A percentile compares a stretch with the other conserved stretches of the same genome.
phyloP scores from a whole-genome alignment of 176 grass and related monocot genomes.

The Paspalum vaginatum region DNA sequence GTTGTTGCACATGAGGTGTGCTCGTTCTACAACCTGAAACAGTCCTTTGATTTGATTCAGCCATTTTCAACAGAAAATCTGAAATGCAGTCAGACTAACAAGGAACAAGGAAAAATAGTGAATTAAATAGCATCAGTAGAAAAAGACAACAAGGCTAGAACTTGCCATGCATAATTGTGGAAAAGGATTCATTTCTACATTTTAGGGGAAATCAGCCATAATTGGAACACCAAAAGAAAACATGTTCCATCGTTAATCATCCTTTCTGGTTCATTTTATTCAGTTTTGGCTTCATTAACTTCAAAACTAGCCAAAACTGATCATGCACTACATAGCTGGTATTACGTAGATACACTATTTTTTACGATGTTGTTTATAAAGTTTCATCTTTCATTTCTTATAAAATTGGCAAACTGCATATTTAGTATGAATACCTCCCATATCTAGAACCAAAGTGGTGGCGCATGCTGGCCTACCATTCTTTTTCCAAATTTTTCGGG shows the following conservation, averaged over 20 bases:
- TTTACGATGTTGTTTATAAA: background rate
- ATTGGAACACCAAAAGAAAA: background rate
- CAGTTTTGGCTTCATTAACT: conserved; percentile 6
- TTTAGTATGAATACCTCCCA: background rate
- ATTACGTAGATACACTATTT: background rate
- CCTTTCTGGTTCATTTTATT: background rate
- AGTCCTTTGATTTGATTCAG: background rate
- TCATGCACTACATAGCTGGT: background rate
- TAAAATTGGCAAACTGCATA: background rate
- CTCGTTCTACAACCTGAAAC: conserved; percentile 67
- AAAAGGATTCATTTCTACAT: background rate
- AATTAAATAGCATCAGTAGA: background rate
- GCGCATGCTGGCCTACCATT: background rate
- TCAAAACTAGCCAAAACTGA: background rate
- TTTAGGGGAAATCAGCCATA: background rate
- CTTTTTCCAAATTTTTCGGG: conserved; percentile 3
- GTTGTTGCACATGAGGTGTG: conserved; percentile 73
- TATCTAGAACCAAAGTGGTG: background rate
- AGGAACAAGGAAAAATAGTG: background rate
- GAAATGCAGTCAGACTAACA: background rate
- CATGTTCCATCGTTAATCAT: background rate
- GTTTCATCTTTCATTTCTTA: background rate
- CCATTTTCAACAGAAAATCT: background rate
- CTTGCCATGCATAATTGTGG: background rate
- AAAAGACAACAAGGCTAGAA: background rate